Evolutionary conservation across 352 stramenopile species (phyloP), one percentile per base, ranked within the genome.

Genomic region (Phytophthora crassamura): DNA sequence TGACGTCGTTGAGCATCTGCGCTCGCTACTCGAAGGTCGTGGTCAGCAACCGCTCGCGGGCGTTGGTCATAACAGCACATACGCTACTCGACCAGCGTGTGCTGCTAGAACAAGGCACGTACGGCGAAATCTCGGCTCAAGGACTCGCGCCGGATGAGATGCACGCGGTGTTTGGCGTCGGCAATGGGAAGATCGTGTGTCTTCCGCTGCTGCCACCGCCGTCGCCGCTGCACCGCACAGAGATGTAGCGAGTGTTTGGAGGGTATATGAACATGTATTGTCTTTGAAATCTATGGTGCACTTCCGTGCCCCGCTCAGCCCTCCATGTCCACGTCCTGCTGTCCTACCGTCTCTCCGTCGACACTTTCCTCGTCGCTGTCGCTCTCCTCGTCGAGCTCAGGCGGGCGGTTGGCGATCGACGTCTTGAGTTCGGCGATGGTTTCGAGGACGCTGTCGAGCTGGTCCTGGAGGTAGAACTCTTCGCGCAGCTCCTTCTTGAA

Each of bases 291-390:
- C 65, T 89, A 84, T 85, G 33, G 22, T 48, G 41, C 33, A 56
- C 39, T 59, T 49, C 33, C 12, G 56, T 62, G 61, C 57, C 63
- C 67, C 59, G 57, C 57, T 86, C 68, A 90, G 68, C 82, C 82
- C 64, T 93, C 83, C 87, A 95, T 95, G 36, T 93, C 87, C 39
- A 94, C 83, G 47, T 94, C 85, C 51, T 92, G 76, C 30, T 83
- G 60, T 69, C 73, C 75, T 64, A 73, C 58, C 22, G 67, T 59
- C 35, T 70, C 67, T 20, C 64, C 63, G 4, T 75, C 59, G 34
- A 41, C 65, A 42, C 47, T 54, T 32, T 76, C 56, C 18, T 79
- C 63, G 8, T 84, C 70, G 25, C 81, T 76, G 7, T 72, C 72
- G 2, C 86, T 74, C 8, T 86, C 81, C 2, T 90, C 80, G 5